A percentile compares a stretch with the other conserved stretches of the same genome.
Conservation (phyloP, 1,139 yeast species). For the Candida mesenterica region DNA sequence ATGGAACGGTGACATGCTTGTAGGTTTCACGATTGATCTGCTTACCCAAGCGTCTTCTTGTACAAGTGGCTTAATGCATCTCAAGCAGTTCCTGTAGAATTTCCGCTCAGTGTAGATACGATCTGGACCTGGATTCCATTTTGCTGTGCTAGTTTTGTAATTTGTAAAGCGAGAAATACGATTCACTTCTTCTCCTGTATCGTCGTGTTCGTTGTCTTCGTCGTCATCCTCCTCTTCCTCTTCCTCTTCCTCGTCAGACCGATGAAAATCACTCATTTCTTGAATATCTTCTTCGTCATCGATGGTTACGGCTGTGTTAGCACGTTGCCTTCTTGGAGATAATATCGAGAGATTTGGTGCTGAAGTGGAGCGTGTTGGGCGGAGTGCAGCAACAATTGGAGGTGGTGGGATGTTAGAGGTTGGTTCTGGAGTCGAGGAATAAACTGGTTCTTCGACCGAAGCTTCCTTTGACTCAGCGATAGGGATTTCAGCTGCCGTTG, state of each 20-base stretch:
- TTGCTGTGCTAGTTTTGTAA: no score
- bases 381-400: constrained; percentile 1
- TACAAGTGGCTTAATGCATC: constrained; percentile 56
- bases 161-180: no score
- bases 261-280: constrained; percentile 33
- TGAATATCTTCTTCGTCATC: constrained; percentile 33
- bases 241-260: constrained; percentile 37
- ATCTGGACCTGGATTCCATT: constrained; percentile 49
- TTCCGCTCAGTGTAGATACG: constrained; percentile 42
- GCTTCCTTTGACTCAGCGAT: no score
- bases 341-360: constrained; percentile 9
- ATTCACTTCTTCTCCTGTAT: background rate
- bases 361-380: constrained; percentile 9
- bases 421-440: no score
- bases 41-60: constrained; percentile 57
- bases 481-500: no score
- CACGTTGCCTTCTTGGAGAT: constrained; percentile 9
- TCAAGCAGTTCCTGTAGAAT: constrained; percentile 50
- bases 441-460: no score
- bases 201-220: background rate
- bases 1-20: constrained; percentile 33
- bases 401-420: background rate
- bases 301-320: constrained; percentile 3
- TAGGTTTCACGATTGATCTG: constrained; percentile 45
- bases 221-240: constrained; percentile 11